Evolutionary conservation across 257 asterid genomes (phyloP).

Genomic region (Capsicum chinense): DNA sequence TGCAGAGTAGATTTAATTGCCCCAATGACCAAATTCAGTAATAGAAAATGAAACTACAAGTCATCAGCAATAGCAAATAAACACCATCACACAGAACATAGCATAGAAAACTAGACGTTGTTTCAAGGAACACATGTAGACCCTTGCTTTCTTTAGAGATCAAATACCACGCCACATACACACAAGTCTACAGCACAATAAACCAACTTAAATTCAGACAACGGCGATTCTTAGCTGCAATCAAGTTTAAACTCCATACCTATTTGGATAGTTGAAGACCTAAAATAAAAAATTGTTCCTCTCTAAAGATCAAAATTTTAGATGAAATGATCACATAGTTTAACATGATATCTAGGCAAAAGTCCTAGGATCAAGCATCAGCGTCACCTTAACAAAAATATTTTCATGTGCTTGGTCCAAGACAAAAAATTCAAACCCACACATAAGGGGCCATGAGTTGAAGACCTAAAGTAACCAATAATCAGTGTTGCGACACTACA

Average conservation of each 20-base stretch:
- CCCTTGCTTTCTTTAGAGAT: background rate
- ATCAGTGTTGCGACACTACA: background rate
- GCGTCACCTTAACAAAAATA: background rate
- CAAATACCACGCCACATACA: background rate
- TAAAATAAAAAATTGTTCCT: background rate
- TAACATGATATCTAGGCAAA: background rate
- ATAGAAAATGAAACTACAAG: background rate
- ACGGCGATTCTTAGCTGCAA: background rate
- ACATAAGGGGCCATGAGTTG: background rate
- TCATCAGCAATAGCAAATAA: background rate
- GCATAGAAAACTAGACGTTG: background rate
- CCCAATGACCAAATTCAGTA: background rate
- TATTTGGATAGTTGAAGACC: background rate
- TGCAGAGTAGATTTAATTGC: background rate
- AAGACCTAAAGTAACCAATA: background rate
- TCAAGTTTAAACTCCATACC: background rate
- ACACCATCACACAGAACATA: background rate
- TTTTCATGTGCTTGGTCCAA: background rate
- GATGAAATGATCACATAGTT: background rate
- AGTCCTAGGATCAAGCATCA: background rate
- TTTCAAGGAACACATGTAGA: background rate
- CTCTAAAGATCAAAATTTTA: background rate
- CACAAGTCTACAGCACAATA: constrained; percentile 11
- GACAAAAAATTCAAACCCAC: background rate
- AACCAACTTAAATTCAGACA: background rate